phyloP scores from a whole-genome alignment of 768 basidiomycete species.

The Pisolithus tinctorius region DNA sequence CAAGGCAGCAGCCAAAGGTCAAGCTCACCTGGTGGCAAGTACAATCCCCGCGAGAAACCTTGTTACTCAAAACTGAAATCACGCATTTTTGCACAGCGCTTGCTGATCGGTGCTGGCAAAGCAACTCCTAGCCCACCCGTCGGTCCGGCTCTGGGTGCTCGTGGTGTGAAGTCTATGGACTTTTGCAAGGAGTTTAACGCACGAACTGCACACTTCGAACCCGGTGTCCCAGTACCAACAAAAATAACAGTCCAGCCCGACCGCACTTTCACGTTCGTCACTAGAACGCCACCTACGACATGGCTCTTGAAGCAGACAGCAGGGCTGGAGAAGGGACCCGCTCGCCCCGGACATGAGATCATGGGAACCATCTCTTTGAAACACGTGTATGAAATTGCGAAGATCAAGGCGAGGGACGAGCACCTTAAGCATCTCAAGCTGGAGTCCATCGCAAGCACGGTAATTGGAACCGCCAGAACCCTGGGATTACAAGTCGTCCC shows the following conservation, averaged over 20 bases:
- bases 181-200: constrained; percentile 99
- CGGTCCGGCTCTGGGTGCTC: constrained; percentile 94
- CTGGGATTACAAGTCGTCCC: constrained; percentile 88
- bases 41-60: constrained; percentile 4
- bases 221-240: constrained; percentile 87
- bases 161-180: constrained; percentile 99
- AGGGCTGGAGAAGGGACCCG: constrained; percentile 86
- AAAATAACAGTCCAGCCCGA: constrained; percentile 90
- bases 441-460: constrained; percentile 81
- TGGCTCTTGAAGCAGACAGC: constrained; percentile 90
- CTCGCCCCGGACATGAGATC: constrained; percentile 70
- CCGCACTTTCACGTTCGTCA: constrained; percentile 88
- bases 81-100: constrained; percentile 42
- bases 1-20: constrained; percentile 49
- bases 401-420: constrained; percentile 89
- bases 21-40: constrained; percentile 73
- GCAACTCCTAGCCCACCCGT: constrained; percentile 95
- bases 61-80: constrained; percentile 7
- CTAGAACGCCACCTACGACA: constrained; percentile 84
- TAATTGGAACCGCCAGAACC: constrained; percentile 84
- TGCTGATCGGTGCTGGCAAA: constrained; percentile 88
- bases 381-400: constrained; percentile 98
- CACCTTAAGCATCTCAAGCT: constrained; percentile 81
- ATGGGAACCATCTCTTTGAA: constrained; percentile 86
- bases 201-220: constrained; percentile 81